Conservation (phyloP, 208 protist genomes). For the Leptomonas seymouri region DNA sequence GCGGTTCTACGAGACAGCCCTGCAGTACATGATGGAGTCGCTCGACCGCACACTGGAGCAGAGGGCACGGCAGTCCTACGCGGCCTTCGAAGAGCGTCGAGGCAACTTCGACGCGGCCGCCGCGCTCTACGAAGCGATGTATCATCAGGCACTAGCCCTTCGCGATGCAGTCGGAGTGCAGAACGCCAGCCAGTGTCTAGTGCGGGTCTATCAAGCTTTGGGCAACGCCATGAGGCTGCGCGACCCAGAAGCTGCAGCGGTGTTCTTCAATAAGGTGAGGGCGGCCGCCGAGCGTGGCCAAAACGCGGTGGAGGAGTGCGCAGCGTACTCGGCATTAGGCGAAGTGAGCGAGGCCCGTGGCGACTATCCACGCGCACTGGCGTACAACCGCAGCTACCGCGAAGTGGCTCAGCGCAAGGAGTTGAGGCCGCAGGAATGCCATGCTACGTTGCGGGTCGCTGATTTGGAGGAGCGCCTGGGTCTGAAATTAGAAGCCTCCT, state of each 20-base stretch:
- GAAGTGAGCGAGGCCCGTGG: slow-evolving; percentile 72
- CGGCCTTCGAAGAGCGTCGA: slow-evolving; percentile 68
- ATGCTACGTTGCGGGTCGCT: slow-evolving; percentile 69
- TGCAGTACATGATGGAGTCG: slow-evolving; percentile 74
- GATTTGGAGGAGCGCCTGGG: slow-evolving; percentile 83
- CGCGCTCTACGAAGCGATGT: slow-evolving; percentile 68
- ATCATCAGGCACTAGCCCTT: slow-evolving; percentile 63
- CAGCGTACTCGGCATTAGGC: slow-evolving; percentile 72
- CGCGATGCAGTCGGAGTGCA: slow-evolving; percentile 44
- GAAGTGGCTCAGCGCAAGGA: slow-evolving; percentile 47
- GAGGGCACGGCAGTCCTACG: slow-evolving; percentile 53
- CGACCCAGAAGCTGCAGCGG: slow-evolving; percentile 43
- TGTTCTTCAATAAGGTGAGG: slow-evolving; percentile 58
- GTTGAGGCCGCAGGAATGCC: slow-evolving; percentile 49
- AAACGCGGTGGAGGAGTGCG: slow-evolving; percentile 49
- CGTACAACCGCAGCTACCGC: slow-evolving; percentile 73
- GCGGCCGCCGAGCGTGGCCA: slow-evolving; percentile 44
- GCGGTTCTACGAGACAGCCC: slow-evolving; percentile 71
- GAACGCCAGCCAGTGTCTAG: slow-evolving; percentile 57
- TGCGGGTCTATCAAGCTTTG: slow-evolving; percentile 68
- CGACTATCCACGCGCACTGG: slow-evolving; percentile 62
- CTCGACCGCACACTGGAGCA: slow-evolving; percentile 76
- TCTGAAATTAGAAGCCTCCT: slow-evolving; percentile 60
- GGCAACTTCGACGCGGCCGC: slow-evolving; percentile 55
- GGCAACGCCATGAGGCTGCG: slow-evolving; percentile 41